These are phyloP conservation scores for Parietichytrium sp. DNA, from an alignment of 108 stramenopile species.

Conservation along the genomic window DNA sequence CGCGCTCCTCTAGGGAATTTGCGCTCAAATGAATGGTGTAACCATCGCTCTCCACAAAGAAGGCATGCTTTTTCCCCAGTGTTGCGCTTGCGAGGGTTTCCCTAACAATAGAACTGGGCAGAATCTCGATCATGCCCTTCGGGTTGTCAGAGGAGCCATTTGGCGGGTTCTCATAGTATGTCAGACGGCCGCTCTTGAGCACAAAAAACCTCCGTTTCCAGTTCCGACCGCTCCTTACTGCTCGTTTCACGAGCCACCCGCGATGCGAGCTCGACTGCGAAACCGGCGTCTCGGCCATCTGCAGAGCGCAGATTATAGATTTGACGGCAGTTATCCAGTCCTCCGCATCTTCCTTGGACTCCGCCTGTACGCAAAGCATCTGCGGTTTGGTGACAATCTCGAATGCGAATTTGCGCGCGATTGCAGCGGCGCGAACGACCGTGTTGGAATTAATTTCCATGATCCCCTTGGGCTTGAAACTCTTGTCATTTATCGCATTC, in stretches of 20 bases:
- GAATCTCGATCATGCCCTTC: conserved; percentile 28
- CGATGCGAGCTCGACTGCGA: not conserved
- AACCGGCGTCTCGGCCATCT: not conserved
- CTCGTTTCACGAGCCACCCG: conserved; percentile 22
- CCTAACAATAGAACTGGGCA: not conserved
- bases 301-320: not conserved
- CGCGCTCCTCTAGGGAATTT: not conserved
- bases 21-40: not conserved
- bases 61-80: not conserved
- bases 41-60: not conserved
- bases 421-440: not conserved
- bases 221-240: not conserved
- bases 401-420: not conserved
- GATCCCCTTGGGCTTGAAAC: not conserved
- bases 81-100: not conserved
- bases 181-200: not conserved
- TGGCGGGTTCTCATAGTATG: conserved; percentile 27
- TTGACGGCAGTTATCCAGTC: not conserved
- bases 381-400: conserved; percentile 18
- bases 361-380: not conserved
- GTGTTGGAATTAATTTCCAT: not conserved
- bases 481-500: not conserved
- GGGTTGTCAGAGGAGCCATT: not conserved
- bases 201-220: conserved; percentile 5
- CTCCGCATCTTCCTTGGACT: not conserved